Conservation (phyloP, 345 rosid genomes). For the Hevea brasiliensis region DNA sequence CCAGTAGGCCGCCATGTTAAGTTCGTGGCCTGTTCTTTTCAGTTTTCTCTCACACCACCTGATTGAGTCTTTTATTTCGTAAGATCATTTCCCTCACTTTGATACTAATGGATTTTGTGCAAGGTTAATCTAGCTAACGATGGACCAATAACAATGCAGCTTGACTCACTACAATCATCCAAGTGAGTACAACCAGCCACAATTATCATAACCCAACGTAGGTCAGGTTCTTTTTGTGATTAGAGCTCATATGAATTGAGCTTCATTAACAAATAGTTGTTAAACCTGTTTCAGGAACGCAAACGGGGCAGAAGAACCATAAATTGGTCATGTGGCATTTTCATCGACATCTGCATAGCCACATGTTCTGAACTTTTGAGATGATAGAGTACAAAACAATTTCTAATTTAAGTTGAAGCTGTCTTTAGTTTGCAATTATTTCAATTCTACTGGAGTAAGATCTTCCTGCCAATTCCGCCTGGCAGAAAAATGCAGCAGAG, state of each 20-base stretch:
- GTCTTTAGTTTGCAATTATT: not conserved
- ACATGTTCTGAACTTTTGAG: not conserved
- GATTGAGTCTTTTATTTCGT: too few relatives aligned
- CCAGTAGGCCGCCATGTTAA: not conserved
- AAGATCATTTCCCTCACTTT: not conserved
- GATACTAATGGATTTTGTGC: constrained; percentile 3
- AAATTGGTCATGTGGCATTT: constrained; percentile 1
- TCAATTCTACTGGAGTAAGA: not conserved
- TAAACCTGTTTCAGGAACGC: constrained; percentile 29
- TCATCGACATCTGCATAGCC: not conserved
- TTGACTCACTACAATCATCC: constrained; percentile 64
- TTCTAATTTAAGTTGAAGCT: not conserved
- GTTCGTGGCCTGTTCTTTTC: not conserved
- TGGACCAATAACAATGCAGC: constrained; percentile 93
- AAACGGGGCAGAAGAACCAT: constrained; percentile 28
- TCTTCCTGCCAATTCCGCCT: not conserved
- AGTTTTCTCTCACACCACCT: not conserved
- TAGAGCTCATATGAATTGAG: not conserved
- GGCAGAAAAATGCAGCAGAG: not conserved
- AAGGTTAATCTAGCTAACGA: constrained; percentile 83
- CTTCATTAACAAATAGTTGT: not conserved
- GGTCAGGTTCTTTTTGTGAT: not conserved
- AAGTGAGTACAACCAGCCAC: constrained; percentile 43
- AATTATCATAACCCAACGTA: not conserved
- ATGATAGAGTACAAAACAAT: not conserved